phyloP scores from a whole-genome alignment of 352 stramenopile genomes.

The Globisporangium iwayamae region DNA sequence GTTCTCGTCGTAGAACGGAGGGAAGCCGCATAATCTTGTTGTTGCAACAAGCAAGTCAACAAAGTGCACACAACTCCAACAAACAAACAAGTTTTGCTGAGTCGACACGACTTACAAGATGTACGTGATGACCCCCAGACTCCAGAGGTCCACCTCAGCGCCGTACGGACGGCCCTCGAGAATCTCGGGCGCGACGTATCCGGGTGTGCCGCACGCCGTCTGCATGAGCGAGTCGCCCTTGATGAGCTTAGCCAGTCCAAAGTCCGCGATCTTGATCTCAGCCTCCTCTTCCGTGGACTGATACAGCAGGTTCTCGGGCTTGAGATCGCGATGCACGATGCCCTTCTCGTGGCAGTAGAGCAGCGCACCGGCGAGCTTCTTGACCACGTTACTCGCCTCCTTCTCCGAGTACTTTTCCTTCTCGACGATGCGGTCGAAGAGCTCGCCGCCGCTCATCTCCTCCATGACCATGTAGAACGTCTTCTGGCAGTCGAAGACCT shows the following conservation, averaged over 20 bases:
- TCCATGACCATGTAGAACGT: slow-evolving; percentile 94
- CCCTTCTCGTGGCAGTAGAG: slow-evolving; percentile 86
- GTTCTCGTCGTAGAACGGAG: slow-evolving; percentile 96
- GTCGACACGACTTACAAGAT: slow-evolving; percentile 46
- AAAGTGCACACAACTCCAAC: not conserved
- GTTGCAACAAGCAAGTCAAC: not conserved
- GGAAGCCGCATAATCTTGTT: slow-evolving; percentile 86
- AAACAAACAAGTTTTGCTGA: not conserved
- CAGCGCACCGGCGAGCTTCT: slow-evolving; percentile 79
- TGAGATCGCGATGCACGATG: slow-evolving; percentile 90
- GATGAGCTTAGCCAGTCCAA: slow-evolving; percentile 90
- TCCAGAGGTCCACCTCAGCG: slow-evolving; percentile 94
- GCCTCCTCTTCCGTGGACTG: slow-evolving; percentile 82
- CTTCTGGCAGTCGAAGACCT: slow-evolving; percentile 87
- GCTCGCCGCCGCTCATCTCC: slow-evolving; percentile 87
- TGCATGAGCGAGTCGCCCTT: slow-evolving; percentile 92
- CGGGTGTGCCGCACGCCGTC: slow-evolving; percentile 94
- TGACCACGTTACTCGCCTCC: slow-evolving; percentile 81
- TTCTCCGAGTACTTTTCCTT: slow-evolving; percentile 91
- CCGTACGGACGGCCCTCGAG: slow-evolving; percentile 91
- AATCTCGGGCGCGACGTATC: slow-evolving; percentile 97
- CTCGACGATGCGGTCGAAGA: slow-evolving; percentile 92
- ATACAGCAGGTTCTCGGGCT: slow-evolving; percentile 90
- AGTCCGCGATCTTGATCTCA: slow-evolving; percentile 93
- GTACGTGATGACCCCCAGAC: slow-evolving; percentile 96